Evolutionary conservation across 1,284 basidiomycete genomes (phyloP).

Genomic region (Ceratobasidium sp.): DNA sequence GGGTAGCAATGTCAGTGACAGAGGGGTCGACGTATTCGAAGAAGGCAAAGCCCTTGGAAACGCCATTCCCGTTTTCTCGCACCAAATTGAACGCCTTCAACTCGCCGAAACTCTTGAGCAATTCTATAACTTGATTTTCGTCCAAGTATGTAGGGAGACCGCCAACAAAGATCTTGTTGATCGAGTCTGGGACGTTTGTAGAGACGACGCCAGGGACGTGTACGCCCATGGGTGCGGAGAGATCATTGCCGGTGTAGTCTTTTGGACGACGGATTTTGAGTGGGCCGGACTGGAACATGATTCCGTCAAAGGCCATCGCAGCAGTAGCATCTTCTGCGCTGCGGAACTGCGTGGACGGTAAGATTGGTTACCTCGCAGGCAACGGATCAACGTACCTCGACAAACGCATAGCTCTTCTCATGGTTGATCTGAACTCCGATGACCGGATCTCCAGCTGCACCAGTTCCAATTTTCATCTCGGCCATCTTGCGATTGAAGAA

Average conservation of each 20-base stretch:
- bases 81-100: conserved; percentile 98
- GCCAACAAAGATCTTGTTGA: conserved; percentile 98
- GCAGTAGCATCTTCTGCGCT: conserved; percentile 95
- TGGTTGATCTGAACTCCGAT: conserved; percentile 94
- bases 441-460: conserved; percentile 87
- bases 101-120: conserved; percentile 97
- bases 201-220: conserved; percentile 94
- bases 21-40: conserved; percentile 94
- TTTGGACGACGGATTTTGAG: conserved; percentile 97
- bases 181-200: conserved; percentile 96
- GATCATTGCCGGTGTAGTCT: conserved; percentile 85
- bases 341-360: conserved; percentile 77
- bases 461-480: conserved; percentile 87
- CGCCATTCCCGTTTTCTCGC: conserved; percentile 87
- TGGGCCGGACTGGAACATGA: conserved; percentile 90
- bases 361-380: neutral
- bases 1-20: conserved; percentile 95
- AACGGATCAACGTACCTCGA: conserved; percentile 72
- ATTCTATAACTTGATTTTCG: conserved; percentile 97
- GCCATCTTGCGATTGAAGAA: conserved; percentile 98
- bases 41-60: conserved; percentile 99
- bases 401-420: conserved; percentile 97
- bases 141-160: conserved; percentile 94
- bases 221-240: conserved; percentile 68
- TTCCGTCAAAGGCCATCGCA: conserved; percentile 96